Percentiles rank a stretch among this genome's conserved stretches.
Conservation (phyloP, 495 filamentous ascomycete genomes). For the Penicillium odoratum region DNA sequence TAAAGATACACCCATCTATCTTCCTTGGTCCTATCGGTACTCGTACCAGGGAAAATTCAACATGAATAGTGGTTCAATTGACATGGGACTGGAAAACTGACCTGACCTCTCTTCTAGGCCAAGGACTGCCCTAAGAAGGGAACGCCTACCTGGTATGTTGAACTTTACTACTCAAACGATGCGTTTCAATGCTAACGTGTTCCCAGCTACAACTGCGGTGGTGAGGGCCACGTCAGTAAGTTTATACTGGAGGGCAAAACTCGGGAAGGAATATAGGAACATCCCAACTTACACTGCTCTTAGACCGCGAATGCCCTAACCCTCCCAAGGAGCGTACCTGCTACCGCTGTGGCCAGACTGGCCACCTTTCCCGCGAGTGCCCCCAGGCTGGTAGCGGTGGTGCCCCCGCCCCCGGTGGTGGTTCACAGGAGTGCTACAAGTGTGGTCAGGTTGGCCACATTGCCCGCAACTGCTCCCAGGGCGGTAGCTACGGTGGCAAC, state of each 20-base stretch:
- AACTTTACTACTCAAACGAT: not conserved
- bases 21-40: constrained; percentile 1
- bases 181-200: constrained; percentile 4
- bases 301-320: constrained; percentile 87
- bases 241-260: constrained; percentile 12
- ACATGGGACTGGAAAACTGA: not conserved
- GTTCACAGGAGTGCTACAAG: constrained; percentile 91
- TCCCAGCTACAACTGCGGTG: constrained; percentile 73
- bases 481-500: constrained; percentile 48
- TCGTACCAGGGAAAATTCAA: not conserved
- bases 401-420: constrained; percentile 35
- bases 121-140: constrained; percentile 95
- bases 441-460: constrained; percentile 97
- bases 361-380: constrained; percentile 96
- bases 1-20: constrained; percentile 31
- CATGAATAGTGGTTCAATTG: not conserved
- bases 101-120: constrained; percentile 50
- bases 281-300: constrained; percentile 10
- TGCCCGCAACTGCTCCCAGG: constrained; percentile 88
- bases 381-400: constrained; percentile 54
- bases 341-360: constrained; percentile 86
- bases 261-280: not conserved
- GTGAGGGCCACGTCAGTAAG: constrained; percentile 90
- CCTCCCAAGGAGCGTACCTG: constrained; percentile 93
- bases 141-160: constrained; percentile 80